Base-by-base conservation (phyloP, 768 basidiomycete genomes). In the Tulasnella sp. region DNA sequence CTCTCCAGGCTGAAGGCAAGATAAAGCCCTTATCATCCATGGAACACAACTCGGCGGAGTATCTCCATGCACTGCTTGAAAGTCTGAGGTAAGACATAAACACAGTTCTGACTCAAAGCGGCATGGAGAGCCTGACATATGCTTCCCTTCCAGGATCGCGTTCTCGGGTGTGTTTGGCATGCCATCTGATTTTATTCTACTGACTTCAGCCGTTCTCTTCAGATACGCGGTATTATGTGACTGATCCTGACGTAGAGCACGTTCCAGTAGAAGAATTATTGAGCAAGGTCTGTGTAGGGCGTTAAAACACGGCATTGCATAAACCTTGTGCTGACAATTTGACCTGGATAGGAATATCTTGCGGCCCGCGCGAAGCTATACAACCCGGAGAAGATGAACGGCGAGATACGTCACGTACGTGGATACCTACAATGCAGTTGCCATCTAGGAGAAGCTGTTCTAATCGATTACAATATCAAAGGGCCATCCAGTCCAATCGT, bases 201-300 rank as follows among this genome's bases (percentile, higher is more conserved):
- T 30, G 11, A 48, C 19, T 15, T 55, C 13, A 13, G 29, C 10
- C 41, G 54, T 64, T 19, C 26, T 23, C 11, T 24, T 58, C 69
- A 87, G 93, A 96, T 63, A 86, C 83, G 38, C 82, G 85, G 67
- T 88, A 88, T 72, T 97, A 88, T 71, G 86, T 97, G n/a, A 79
- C 90, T 1, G 96, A 98, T 68, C 95, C 93, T 0, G 84, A 88
- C 1, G 76, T 86, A 24, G 77, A 76, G 42, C 77, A 84, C 58
- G 76, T 93, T 8, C 93, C 94, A 0, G 83, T 96, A 24, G 74
- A 85, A 60, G 76, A 91, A 68, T 74, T 99, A 9, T 72, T 99
- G 47, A 91, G 86, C 79, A 85, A 90, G 78, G 90, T 86, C 49
- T 34, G 69, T 27, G 23, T 41, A 17, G 19, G 3, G 38, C 3